Evolutionary conservation across 2,329 filamentous ascomycete species (phyloP).

Genomic region (Helminthosporium solani): DNA sequence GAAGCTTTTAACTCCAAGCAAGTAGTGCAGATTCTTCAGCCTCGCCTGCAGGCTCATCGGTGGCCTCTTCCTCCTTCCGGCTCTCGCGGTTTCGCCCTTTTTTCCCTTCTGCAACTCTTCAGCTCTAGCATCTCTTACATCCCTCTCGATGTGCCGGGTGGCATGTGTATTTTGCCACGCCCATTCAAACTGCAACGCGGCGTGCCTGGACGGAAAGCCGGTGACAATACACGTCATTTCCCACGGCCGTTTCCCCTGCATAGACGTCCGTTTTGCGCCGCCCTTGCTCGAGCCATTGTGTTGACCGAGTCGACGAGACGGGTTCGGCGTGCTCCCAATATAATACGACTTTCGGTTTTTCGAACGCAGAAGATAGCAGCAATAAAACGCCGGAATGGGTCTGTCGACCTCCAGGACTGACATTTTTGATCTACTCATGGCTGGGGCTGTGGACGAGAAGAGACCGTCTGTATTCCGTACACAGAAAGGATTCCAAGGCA

Average conservation of each 20-base stretch:
- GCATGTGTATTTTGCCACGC: conserved; percentile 84
- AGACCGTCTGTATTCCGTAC: conserved; percentile 2
- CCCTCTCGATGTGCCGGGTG: conserved; percentile 70
- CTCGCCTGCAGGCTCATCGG: conserved; percentile 66
- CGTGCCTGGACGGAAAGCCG: conserved; percentile 83
- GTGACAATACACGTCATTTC: conserved; percentile 78
- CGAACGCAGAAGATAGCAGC: conserved; percentile 88
- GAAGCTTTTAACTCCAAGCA: conserved; percentile 80
- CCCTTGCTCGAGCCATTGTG: conserved; percentile 86
- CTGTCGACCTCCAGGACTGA: conserved; percentile 23
- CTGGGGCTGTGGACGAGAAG: background rate
- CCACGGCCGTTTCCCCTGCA: conserved; percentile 71
- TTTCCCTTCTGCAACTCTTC: conserved; percentile 32
- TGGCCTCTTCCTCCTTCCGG: conserved; percentile 47
- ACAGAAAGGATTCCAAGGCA: background rate
- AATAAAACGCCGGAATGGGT: conserved; percentile 81
- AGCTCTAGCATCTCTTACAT: conserved; percentile 38
- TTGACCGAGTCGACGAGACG: conserved; percentile 78
- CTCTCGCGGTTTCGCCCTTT: conserved; percentile 21
- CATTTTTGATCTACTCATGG: conserved; percentile 9
- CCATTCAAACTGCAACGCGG: conserved; percentile 97
- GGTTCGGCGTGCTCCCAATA: conserved; percentile 89
- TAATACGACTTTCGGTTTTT: conserved; percentile 74
- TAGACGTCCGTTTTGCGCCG: conserved; percentile 75
- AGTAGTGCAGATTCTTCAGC: conserved; percentile 76